Evolutionary conservation across 2,329 filamentous ascomycete genomes (phyloP).

Genomic region (Hirsutella thompsonii): DNA sequence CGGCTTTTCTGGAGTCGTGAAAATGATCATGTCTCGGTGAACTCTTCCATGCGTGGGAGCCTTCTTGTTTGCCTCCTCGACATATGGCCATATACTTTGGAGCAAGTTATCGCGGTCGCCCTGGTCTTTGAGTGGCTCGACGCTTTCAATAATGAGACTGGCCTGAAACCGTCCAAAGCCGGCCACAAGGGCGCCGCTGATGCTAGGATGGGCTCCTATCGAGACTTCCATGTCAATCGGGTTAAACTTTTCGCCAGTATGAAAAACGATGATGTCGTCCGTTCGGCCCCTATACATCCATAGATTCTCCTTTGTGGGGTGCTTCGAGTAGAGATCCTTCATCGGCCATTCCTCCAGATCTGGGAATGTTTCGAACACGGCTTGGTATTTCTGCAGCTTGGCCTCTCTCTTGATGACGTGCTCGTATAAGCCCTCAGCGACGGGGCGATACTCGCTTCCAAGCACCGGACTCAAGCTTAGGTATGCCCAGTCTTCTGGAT

Average conservation of each 20-base stretch:
- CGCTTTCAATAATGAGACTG: background rate
- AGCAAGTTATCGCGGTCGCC: constrained; percentile 8
- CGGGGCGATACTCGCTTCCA: too few species aligned
- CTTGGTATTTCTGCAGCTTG: too few species aligned
- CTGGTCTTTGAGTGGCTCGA: background rate
- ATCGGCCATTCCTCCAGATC: background rate
- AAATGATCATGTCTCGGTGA: constrained; percentile 20
- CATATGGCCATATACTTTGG: constrained; percentile 27
- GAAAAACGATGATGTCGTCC: background rate
- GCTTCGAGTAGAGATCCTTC: background rate
- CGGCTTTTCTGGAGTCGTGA: constrained; percentile 26
- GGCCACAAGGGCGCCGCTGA: background rate
- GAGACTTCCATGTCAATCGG: background rate
- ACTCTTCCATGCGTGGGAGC: constrained; percentile 36
- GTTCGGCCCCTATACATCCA: background rate
- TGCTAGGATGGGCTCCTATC: background rate
- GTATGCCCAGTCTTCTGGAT: too few species aligned
- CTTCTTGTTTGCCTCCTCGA: constrained; percentile 29
- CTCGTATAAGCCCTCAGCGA: too few species aligned
- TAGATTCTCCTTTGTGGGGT: background rate
- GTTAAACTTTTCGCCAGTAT: background rate
- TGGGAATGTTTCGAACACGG: background rate
- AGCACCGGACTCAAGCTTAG: too few species aligned
- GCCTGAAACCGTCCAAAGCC: background rate
- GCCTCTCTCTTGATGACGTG: too few species aligned